Evolutionary conservation across 139 green algal species (phyloP).

Genomic region (Ettlia oleoabundans): DNA sequence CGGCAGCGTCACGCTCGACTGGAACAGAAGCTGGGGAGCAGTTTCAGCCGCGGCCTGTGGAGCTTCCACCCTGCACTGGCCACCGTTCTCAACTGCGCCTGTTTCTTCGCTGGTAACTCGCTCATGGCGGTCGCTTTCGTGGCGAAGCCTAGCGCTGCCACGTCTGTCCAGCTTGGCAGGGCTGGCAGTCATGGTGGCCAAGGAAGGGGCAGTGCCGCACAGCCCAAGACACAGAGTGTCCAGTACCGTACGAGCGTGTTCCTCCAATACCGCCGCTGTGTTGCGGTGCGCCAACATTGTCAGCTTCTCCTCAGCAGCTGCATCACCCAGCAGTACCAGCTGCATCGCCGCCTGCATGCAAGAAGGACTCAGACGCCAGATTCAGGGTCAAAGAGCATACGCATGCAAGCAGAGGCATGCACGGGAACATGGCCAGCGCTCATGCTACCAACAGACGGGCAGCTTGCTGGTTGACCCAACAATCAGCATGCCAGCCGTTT

Average conservation of each 20-base stretch:
- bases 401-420: too few species aligned
- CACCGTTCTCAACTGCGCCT: too few species aligned
- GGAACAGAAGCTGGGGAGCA: conserved; percentile 21
- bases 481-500: too few species aligned
- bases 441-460: too few species aligned
- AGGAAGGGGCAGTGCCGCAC: conserved; percentile 24
- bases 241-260: conserved; percentile 27
- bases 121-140: too few species aligned
- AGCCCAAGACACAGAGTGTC: conserved; percentile 41
- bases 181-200: conserved; percentile 7
- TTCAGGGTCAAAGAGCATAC: too few species aligned
- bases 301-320: conserved; percentile 35
- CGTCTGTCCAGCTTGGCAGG: not conserved
- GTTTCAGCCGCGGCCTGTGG: too few species aligned
- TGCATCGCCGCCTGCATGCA: conserved; percentile 46
- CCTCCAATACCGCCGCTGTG: conserved; percentile 8
- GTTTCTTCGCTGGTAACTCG: too few species aligned
- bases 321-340: conserved; percentile 42
- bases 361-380: too few species aligned
- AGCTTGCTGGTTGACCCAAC: too few species aligned
- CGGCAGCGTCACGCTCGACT: conserved; percentile 17
- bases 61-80: not conserved
- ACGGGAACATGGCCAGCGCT: too few species aligned
- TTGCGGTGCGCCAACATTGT: conserved; percentile 24
- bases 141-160: too few species aligned